phyloP scores from a whole-genome alignment of 1,284 basidiomycete species.

The Microbotryomycetes sp. region DNA sequence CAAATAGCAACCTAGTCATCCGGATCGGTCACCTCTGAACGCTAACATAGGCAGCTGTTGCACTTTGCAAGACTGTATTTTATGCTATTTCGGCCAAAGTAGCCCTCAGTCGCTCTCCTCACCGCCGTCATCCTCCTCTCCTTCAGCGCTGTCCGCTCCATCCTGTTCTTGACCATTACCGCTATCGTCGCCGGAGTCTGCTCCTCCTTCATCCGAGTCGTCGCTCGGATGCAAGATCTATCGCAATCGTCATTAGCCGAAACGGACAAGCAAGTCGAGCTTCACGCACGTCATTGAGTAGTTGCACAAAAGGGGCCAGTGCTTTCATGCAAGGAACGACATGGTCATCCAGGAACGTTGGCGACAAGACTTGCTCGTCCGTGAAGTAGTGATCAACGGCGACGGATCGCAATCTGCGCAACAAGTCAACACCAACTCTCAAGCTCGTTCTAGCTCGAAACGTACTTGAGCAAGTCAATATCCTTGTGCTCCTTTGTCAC shows the following conservation, averaged over 20 bases:
- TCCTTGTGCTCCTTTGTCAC: conserved; percentile 40
- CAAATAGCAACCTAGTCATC: too few species aligned
- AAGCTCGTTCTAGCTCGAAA: neutral
- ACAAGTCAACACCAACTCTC: neutral
- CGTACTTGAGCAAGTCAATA: conserved; percentile 38
- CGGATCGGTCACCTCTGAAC: too few species aligned
- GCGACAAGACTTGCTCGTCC: conserved; percentile 31
- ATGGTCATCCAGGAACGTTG: conserved; percentile 18
- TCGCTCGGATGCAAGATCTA: conserved; percentile 4
- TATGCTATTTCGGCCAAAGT: too few species aligned
- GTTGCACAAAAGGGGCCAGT: conserved; percentile 30
- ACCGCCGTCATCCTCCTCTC: conserved; percentile 5
- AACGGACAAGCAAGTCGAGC: conserved; percentile 2
- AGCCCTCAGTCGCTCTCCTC: conserved; percentile 11
- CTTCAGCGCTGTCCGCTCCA: too few species aligned
- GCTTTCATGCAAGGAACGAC: conserved; percentile 18
- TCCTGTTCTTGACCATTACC: conserved; percentile 3
- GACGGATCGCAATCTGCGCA: conserved; percentile 28
- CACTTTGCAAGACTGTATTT: too few species aligned
- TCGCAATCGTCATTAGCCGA: neutral
- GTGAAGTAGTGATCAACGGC: conserved; percentile 30
- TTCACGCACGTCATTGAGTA: conserved; percentile 31
- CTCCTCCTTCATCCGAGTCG: neutral
- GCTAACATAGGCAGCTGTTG: too few species aligned
- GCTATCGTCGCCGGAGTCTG: conserved; percentile 13